phyloP scores from a whole-genome alignment of 2,329 filamentous ascomycete species.

The Lachnum nothofagi region DNA sequence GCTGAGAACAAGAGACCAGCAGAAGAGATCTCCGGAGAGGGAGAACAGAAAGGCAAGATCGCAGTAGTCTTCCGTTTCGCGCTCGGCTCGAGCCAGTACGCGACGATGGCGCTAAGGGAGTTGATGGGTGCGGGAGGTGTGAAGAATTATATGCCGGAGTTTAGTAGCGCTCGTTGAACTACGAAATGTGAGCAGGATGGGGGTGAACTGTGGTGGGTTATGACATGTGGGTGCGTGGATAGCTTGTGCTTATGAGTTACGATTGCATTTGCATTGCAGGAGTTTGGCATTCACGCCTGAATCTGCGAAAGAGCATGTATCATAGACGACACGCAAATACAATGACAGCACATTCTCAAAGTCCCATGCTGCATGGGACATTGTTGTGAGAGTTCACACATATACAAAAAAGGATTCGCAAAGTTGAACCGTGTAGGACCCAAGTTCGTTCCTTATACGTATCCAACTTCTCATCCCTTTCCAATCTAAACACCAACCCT shows the following conservation, averaged over 20 bases:
- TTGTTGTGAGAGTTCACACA: too few species aligned
- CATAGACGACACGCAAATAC: too few species aligned
- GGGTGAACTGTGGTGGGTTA: neutral
- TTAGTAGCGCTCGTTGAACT: slow-evolving; percentile 33
- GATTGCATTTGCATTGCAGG: neutral
- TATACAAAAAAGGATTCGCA: too few species aligned
- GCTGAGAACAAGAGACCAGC: neutral
- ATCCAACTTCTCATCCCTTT: too few species aligned
- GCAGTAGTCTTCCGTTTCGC: slow-evolving; percentile 70
- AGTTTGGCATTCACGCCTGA: neutral
- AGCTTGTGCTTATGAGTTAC: neutral
- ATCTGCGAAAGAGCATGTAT: too few species aligned
- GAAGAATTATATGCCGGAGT: slow-evolving; percentile 58
- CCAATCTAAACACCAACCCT: neutral
- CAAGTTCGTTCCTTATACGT: too few species aligned
- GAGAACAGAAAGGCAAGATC: slow-evolving; percentile 42
- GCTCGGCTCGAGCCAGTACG: slow-evolving; percentile 74
- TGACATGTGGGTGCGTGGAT: neutral
- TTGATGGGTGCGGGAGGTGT: slow-evolving; percentile 66
- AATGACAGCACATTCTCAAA: too few species aligned
- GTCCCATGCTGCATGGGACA: too few species aligned
- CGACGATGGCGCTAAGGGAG: slow-evolving; percentile 76
- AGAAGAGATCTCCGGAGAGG: slow-evolving; percentile 3
- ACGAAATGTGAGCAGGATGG: neutral
- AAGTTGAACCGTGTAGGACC: too few species aligned